Evolutionary conservation across 805 yeast species (phyloP), one percentile per base, ranked within the genome.

Genomic region (Gaillardinia entomophila): DNA sequence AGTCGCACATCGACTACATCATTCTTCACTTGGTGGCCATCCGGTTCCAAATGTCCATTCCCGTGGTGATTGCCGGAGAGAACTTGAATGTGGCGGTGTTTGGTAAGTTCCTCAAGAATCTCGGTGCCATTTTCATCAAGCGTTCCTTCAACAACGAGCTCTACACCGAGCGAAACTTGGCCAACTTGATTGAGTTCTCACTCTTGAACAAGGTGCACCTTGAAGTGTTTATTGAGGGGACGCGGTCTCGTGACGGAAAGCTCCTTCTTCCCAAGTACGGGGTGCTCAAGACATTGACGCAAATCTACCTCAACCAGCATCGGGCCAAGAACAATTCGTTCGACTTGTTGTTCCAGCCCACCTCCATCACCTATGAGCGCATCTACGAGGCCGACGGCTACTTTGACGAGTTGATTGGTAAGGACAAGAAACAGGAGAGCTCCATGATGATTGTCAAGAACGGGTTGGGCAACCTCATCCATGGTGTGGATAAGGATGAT

Each of bases 201-300:
- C 60, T 77, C 18, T 36, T 59, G 15, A 61, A 71, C 37, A 75
- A 77, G 30, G 54, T 68, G 34, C 68, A 68, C 41, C 57, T 77
- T 39, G 82, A 77, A 46, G 75, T 79, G 37, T 77, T 77, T 43
- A 72, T 77, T 31, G 83, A 77, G 49, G 83, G 83, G n/a, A 74
- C 80, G 1, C 64, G 83, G 25, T 75, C 82, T 2, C 61, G 83
- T 37, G 77, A 77, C 39, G 83, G 83, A n/a, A 77, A 77, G 45
- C 55, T 77, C 22, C 60, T 77, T 15, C 61, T 77, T 16, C 83
- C 83, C 11, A 77, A 77, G 47, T 75, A 72, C 45, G 83, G 83
- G 4, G 70, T 77, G 29, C 60, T 77, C 40, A 77, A 76, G 49
- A 69, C 66, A 28, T 57, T 76, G 27, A 55, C 69, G 23, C 71